Conservation (phyloP, 2,329 filamentous ascomycete genomes). For the Exophiala xenobiotica region DNA sequence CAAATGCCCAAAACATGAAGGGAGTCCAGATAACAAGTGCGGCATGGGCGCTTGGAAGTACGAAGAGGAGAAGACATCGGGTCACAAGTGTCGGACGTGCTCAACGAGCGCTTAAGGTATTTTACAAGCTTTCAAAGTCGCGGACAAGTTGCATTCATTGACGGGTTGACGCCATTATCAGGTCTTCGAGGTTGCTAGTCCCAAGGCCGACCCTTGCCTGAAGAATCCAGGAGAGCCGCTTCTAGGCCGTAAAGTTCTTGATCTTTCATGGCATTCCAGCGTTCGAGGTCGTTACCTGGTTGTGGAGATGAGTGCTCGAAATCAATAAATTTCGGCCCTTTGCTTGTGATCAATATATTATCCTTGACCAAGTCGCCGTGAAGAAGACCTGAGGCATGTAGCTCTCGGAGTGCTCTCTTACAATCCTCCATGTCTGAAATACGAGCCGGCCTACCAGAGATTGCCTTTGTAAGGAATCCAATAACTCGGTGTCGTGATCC, state of each 20-base stretch:
- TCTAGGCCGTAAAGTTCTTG: not conserved
- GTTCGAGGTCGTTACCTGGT: not conserved
- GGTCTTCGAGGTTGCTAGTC: not conserved
- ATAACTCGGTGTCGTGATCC: not conserved
- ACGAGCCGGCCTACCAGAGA: not conserved
- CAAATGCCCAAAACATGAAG: not conserved
- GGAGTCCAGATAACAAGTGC: not conserved
- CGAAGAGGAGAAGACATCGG: not conserved
- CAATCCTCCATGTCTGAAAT: not conserved
- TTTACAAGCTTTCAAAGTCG: no score
- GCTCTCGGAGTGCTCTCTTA: constrained; percentile 1
- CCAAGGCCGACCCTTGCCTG: not conserved
- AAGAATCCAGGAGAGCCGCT: not conserved
- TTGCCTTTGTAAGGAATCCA: not conserved
- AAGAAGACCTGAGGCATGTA: constrained; percentile 6
- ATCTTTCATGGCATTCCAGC: constrained; percentile 9
- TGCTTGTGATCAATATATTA: constrained; percentile 5
- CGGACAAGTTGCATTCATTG: no score
- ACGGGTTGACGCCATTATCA: no score
- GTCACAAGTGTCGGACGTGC: not conserved
- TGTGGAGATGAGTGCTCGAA: not conserved
- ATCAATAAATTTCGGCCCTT: constrained; percentile 5
- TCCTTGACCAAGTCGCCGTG: constrained; percentile 5
- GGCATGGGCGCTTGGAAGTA: not conserved
- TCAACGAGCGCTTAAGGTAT: not conserved